Conservation (phyloP, 495 filamentous ascomycete species). For the Aspergillus egyptiacus region DNA sequence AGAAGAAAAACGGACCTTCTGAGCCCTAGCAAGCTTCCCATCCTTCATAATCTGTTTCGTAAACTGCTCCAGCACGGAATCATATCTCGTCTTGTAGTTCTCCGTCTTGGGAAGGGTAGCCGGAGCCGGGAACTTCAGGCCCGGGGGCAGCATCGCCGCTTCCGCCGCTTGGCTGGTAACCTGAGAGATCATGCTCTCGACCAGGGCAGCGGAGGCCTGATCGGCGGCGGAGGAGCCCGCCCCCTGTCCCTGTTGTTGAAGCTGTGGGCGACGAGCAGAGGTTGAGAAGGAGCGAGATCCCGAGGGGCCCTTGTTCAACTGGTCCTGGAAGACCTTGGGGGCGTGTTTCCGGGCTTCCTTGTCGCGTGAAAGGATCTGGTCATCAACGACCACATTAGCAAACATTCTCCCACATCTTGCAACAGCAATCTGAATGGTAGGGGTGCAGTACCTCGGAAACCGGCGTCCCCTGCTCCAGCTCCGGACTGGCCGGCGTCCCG, state of each 20-base stretch:
- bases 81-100: slow-evolving; percentile 71
- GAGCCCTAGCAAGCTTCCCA: slow-evolving; percentile 76
- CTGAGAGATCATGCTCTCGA: slow-evolving; percentile 36
- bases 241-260: slow-evolving; percentile 20
- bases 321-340: slow-evolving; percentile 62
- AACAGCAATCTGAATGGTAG: slow-evolving; percentile 3
- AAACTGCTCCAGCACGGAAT: slow-evolving; percentile 74
- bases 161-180: slow-evolving; percentile 29
- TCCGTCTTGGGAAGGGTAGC: slow-evolving; percentile 53
- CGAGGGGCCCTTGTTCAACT: slow-evolving; percentile 27
- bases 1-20: slow-evolving; percentile 54
- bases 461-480: slow-evolving; percentile 60
- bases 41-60: slow-evolving; percentile 86
- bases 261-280: slow-evolving; percentile 33
- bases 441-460: slow-evolving; percentile 52
- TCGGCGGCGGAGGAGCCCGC: slow-evolving; percentile 5
- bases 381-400: not conserved
- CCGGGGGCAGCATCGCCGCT: slow-evolving; percentile 27
- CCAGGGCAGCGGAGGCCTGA: slow-evolving; percentile 29
- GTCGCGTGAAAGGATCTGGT: slow-evolving; percentile 60
- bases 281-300: slow-evolving; percentile 57
- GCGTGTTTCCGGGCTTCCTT: slow-evolving; percentile 56
- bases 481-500: slow-evolving; percentile 46
- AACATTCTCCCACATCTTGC: not conserved
- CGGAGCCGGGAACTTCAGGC: slow-evolving; percentile 72